Conservation (phyloP, 2,329 filamentous ascomycete genomes). For the Clonostachys rhizophaga region DNA sequence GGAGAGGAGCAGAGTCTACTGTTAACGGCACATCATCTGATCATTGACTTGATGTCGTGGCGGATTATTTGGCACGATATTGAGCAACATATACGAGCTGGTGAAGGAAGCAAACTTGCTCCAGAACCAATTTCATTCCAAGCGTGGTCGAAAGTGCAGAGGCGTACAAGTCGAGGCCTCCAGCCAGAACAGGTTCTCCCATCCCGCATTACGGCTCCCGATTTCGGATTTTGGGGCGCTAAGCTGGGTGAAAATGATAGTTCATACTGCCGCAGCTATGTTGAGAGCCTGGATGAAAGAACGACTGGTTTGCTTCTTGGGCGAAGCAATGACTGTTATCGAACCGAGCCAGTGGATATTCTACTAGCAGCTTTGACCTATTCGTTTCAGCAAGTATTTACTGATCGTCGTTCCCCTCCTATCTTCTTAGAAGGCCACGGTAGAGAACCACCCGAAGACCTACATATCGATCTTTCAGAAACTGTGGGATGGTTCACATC, state of each 20-base stretch:
- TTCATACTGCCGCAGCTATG: slow-evolving; percentile 7
- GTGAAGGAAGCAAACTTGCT: too few species aligned
- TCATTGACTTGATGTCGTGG: slow-evolving; percentile 42
- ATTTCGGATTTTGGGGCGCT: slow-evolving; percentile 12
- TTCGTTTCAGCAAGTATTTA: slow-evolving; percentile 26
- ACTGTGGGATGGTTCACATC: slow-evolving; percentile 43
- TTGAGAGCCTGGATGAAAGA: slow-evolving; percentile 1
- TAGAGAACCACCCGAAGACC: slow-evolving; percentile 24
- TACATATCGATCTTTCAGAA: slow-evolving; percentile 21
- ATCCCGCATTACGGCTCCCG: slow-evolving; percentile 7
- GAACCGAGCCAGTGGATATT: slow-evolving; percentile 30
- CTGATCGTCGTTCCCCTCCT: slow-evolving; percentile 20
- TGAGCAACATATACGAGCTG: slow-evolving; percentile 22
- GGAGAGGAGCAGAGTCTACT: slow-evolving; percentile 14
- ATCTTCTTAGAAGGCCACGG: slow-evolving; percentile 36
- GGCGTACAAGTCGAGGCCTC: too few species aligned
- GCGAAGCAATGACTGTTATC: slow-evolving; percentile 11
- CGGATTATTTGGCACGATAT: slow-evolving; percentile 35
- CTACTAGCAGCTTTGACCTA: slow-evolving; percentile 23
- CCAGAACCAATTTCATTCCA: slow-evolving; percentile 13
- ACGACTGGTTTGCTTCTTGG: slow-evolving; percentile 5
- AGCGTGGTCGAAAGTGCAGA: not conserved
- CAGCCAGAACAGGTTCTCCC: slow-evolving; percentile 14
- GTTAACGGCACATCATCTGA: slow-evolving; percentile 26
- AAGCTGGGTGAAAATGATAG: slow-evolving; percentile 1